Evolutionary conservation across 1,284 basidiomycete genomes (phyloP), one percentile per base, ranked within the genome.

Genomic region (Ustilago sp.): DNA sequence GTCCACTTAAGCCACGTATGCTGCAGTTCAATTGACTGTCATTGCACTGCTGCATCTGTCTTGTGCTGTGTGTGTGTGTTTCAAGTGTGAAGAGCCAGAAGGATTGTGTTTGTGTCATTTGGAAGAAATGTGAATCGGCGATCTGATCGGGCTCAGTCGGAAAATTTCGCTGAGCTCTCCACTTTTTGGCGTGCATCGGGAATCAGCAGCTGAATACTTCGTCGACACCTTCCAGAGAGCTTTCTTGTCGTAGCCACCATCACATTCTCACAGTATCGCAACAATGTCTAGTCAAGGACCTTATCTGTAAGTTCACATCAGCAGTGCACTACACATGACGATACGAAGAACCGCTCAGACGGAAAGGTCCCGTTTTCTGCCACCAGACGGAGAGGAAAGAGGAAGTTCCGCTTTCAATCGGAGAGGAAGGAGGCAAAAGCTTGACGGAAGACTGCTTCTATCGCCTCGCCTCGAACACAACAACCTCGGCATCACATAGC

Each of bases 211-310:
- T 39, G 52, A 54, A 54, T 54, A 36, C 52, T 17, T 59, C 45
- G 41, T 38, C 57, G 34, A 52, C 62, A 50, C 34, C 45, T 59
- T 32, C 55, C 15, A 19, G 32, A 8, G 15, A 12, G 4, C 7
- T n/a, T 32, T 47, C 28, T 8, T 13, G 32, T 23, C 13, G 12
- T 31, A 38, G n/a, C 47, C 38, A 62, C 32, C 17, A 54, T 51
- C 62, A 59, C 23, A 36, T 56, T 23, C 34, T 15, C 34, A 15
- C 11, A 39, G 9, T 34, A 38, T 17, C 17, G 53, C 15, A 17
- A 66, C 9, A 47, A 73, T 73, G 62, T 70, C 60, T 39, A 45
- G 68, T 57, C 65, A 73, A 66, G 67, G 67, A 59, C 70, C 72
- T 32, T 74, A 74, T 34, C 63, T 74, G 72, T 74, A 70, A 63